phyloP scores from a whole-genome alignment of 208 protist species.

The Trypanosomatidae sp. region DNA sequence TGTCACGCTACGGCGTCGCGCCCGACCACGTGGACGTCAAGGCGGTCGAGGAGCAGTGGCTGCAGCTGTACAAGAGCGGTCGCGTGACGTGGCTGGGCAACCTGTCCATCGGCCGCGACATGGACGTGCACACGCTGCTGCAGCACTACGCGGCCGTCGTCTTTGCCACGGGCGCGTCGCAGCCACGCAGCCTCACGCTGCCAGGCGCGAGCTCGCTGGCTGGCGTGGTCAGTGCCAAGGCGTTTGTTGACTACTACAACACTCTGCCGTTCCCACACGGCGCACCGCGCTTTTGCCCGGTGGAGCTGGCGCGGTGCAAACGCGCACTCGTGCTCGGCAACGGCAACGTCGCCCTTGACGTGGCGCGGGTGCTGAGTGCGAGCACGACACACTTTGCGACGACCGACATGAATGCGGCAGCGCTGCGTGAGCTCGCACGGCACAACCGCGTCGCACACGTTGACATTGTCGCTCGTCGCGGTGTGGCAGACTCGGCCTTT shows the following conservation, averaged over 20 bases:
- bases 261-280: constrained; percentile 82
- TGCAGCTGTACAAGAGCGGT: constrained; percentile 58
- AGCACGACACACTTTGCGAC: constrained; percentile 54
- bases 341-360: constrained; percentile 95
- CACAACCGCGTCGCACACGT: constrained; percentile 56
- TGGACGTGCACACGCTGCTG: constrained; percentile 58
- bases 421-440: constrained; percentile 70
- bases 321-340: constrained; percentile 79
- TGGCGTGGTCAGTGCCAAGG: constrained; percentile 67
- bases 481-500: constrained; percentile 85
- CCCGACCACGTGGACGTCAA: constrained; percentile 97
- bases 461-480: constrained; percentile 78
- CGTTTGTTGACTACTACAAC: constrained; percentile 96
- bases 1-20: constrained; percentile 95
- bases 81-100: constrained; percentile 90
- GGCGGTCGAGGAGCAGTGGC: constrained; percentile 87
- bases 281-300: constrained; percentile 58
- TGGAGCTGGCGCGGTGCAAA: constrained; percentile 28
- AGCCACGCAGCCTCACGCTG: constrained; percentile 49
- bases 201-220: constrained; percentile 61
- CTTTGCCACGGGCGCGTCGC: constrained; percentile 84
- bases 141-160: constrained; percentile 89
- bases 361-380: constrained; percentile 78
- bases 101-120: constrained; percentile 71
- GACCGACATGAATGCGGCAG: constrained; percentile 88